Conservation (phyloP, 2,329 filamentous ascomycete species). For the Aspergillus udagawae region DNA sequence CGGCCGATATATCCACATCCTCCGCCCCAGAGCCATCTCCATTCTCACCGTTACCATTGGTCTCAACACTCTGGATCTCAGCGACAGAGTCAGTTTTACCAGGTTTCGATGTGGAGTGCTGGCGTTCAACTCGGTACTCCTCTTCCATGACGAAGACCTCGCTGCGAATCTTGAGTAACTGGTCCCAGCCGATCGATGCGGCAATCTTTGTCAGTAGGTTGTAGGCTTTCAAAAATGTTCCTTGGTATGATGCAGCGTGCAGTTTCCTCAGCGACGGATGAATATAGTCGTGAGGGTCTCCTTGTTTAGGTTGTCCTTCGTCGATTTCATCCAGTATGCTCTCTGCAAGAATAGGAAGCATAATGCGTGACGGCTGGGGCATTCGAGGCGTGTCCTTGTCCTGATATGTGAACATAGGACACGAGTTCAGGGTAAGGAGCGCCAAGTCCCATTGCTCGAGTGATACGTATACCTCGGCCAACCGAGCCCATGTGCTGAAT, state of each 20-base stretch:
- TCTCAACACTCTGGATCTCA: constrained; percentile 34
- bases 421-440: constrained; percentile 91
- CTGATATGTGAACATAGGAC: constrained; percentile 99
- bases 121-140: constrained; percentile 79
- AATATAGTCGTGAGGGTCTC: constrained; percentile 76
- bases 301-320: constrained; percentile 69
- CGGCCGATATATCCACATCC: constrained; percentile 21
- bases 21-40: constrained; percentile 25
- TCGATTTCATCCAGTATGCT: constrained; percentile 94
- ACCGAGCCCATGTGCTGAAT: constrained; percentile 91
- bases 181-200: constrained; percentile 95
- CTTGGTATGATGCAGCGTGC: constrained; percentile 84
- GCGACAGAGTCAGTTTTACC: constrained; percentile 26
- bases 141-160: constrained; percentile 99
- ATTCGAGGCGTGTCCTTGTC: constrained; percentile 94
- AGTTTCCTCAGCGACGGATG: constrained; percentile 82
- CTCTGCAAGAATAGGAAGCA: constrained; percentile 81
- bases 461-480: constrained; percentile 89
- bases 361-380: constrained; percentile 85
- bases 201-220: constrained; percentile 92
- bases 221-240: constrained; percentile 94
- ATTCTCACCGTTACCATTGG: constrained; percentile 32
- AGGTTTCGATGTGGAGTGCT: constrained; percentile 27
- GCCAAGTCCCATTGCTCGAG: constrained; percentile 97
- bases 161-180: constrained; percentile 87